phyloP scores from a whole-genome alignment of 78 protist species.

The Dictyostelium intermedium region DNA sequence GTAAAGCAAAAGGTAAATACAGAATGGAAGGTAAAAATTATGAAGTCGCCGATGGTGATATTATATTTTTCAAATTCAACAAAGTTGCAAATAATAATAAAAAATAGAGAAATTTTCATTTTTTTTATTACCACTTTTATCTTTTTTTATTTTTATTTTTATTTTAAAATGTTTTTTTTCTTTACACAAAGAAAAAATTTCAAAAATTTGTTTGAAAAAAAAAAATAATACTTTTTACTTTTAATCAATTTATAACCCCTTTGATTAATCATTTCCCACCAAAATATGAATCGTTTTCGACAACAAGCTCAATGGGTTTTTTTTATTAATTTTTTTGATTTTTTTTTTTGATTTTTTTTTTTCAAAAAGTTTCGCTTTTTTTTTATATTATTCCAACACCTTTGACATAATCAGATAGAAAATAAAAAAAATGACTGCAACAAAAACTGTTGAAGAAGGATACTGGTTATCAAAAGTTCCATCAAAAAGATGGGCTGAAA shows the following conservation, averaged over 20 bases:
- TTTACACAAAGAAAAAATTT: too few relatives aligned
- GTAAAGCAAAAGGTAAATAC: conserved; percentile 90
- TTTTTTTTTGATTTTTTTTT: not conserved
- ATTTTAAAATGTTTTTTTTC: too few relatives aligned
- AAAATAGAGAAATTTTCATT: not conserved
- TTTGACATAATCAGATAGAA: not conserved
- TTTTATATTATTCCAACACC: not conserved
- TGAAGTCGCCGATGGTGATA: conserved; percentile 92
- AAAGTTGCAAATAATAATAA: not conserved
- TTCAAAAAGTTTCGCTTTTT: not conserved
- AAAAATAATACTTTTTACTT: too few relatives aligned
- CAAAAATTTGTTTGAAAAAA: too few relatives aligned
- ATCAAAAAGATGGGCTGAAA: conserved; percentile 68
- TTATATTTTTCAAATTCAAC: conserved; percentile 90
- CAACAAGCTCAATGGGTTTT: too few relatives aligned
- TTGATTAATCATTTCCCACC: too few relatives aligned
- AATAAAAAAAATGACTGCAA: not conserved
- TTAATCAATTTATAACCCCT: too few relatives aligned
- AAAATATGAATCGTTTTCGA: too few relatives aligned
- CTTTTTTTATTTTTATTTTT: too few relatives aligned
- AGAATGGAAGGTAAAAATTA: conserved; percentile 87
- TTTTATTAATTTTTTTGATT: not conserved
- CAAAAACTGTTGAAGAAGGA: not conserved
- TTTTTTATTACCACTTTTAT: too few relatives aligned
- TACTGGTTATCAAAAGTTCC: conserved; percentile 65